phyloP scores from a whole-genome alignment of 306 rosid genomes.

The Vigna unguiculata region DNA sequence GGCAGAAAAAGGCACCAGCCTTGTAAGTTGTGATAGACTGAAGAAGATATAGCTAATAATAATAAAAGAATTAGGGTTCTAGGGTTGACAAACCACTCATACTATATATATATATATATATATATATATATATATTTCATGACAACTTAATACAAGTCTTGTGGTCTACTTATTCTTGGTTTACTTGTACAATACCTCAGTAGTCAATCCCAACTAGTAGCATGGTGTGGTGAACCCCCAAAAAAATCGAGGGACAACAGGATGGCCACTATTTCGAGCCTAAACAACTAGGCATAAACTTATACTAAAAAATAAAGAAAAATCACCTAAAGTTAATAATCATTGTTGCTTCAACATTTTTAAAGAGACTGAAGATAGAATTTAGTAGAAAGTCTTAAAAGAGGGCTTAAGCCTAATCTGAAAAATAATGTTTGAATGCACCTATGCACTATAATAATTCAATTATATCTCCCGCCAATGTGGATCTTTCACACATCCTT shows the following conservation, averaged over 20 bases:
- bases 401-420: too few relatives aligned
- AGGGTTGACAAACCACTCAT: conserved; percentile 29
- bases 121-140: background rate
- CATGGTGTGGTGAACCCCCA: background rate
- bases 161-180: too few relatives aligned
- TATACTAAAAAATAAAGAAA: background rate
- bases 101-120: background rate
- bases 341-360: background rate
- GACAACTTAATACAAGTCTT: background rate
- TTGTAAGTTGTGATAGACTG: conserved; percentile 6
- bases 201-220: background rate
- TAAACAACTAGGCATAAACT: background rate
- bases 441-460: too few relatives aligned
- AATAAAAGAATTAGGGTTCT: conserved; percentile 22
- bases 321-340: background rate
- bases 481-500: too few relatives aligned
- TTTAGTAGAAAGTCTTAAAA: too few relatives aligned
- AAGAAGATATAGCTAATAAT: conserved; percentile 5
- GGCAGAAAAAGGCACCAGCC: background rate
- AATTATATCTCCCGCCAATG: too few relatives aligned
- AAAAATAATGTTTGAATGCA: too few relatives aligned
- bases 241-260: background rate
- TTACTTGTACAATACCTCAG: too few relatives aligned
- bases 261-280: background rate
- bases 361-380: background rate